Conservation (phyloP, 371 early-diverging fungal species). For the Chytridium lagenaria region DNA sequence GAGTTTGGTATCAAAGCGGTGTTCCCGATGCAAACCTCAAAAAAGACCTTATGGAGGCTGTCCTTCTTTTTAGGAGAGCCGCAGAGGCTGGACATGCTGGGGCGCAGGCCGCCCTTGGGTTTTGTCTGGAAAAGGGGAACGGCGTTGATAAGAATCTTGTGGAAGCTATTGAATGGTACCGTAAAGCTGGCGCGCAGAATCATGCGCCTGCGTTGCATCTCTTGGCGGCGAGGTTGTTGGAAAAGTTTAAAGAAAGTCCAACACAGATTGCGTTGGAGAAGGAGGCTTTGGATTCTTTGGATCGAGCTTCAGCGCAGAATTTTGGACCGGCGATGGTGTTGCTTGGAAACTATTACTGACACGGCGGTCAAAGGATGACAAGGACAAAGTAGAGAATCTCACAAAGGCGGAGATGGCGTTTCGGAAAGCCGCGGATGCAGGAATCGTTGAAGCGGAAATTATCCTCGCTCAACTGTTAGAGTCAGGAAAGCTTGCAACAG, state of each 20-base stretch:
- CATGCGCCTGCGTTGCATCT: not conserved
- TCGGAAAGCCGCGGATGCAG: constrained; percentile 9
- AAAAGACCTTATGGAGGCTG: not conserved
- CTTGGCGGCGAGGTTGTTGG: not conserved
- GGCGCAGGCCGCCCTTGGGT: constrained; percentile 29
- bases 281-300: not conserved
- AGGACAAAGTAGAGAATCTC: not conserved
- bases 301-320: not conserved
- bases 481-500: not conserved
- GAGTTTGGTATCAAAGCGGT: constrained; percentile 37
- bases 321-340: not conserved
- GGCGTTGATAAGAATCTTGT: constrained; percentile 9
- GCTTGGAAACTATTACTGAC: constrained; percentile 8
- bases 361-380: not conserved
- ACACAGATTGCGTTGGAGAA: not conserved
- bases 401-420: constrained; percentile 14
- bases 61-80: not conserved
- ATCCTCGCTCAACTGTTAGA: constrained; percentile 1
- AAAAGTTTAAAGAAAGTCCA: not conserved
- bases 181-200: constrained; percentile 15
- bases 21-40: constrained; percentile 48
- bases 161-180: constrained; percentile 18
- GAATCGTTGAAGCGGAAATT: not conserved
- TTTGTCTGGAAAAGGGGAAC: constrained; percentile 19
- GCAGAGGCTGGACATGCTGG: constrained; percentile 28